Evolutionary conservation across 2,329 filamentous ascomycete genomes (phyloP).

Genomic region (Amauroascus verrucosus): DNA sequence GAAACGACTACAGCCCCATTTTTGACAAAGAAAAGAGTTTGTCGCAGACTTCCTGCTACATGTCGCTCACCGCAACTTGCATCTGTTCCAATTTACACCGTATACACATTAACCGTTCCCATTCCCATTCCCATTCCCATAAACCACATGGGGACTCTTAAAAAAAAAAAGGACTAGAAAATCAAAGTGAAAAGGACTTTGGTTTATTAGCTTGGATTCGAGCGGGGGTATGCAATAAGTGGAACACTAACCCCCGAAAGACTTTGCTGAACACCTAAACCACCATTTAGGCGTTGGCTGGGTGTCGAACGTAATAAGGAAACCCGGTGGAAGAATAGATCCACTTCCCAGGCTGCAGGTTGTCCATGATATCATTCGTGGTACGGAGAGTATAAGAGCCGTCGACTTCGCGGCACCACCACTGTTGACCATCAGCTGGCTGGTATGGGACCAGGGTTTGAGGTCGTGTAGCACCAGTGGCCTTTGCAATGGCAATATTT

Average conservation of each 20-base stretch:
- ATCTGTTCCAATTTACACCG: background rate
- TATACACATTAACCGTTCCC: background rate
- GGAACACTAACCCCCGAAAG: background rate
- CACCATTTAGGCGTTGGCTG: background rate
- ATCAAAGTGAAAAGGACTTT: background rate
- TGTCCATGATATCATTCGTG: slow-evolving; percentile 23
- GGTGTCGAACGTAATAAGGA: slow-evolving; percentile 14
- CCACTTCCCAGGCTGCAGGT: slow-evolving; percentile 25
- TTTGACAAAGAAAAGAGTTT: background rate
- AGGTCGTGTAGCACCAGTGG: slow-evolving; percentile 18
- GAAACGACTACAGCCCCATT: background rate
- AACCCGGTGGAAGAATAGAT: slow-evolving; percentile 10
- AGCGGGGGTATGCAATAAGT: too few species aligned
- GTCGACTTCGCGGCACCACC: slow-evolving; percentile 30
- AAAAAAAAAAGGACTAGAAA: background rate
- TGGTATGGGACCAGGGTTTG: slow-evolving; percentile 25
- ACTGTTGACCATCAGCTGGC: slow-evolving; percentile 23
- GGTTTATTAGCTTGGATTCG: background rate
- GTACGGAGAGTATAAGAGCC: slow-evolving; percentile 27
- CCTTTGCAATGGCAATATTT: slow-evolving; percentile 22
- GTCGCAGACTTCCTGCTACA: background rate
- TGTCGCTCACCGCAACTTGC: slow-evolving; percentile 6
- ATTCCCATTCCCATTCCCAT: background rate
- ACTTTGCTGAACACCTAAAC: background rate
- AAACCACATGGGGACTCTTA: background rate